Evolutionary conservation across 495 filamentous ascomycete genomes (phyloP).

Genomic region (Penicillium ochrochloron): DNA sequence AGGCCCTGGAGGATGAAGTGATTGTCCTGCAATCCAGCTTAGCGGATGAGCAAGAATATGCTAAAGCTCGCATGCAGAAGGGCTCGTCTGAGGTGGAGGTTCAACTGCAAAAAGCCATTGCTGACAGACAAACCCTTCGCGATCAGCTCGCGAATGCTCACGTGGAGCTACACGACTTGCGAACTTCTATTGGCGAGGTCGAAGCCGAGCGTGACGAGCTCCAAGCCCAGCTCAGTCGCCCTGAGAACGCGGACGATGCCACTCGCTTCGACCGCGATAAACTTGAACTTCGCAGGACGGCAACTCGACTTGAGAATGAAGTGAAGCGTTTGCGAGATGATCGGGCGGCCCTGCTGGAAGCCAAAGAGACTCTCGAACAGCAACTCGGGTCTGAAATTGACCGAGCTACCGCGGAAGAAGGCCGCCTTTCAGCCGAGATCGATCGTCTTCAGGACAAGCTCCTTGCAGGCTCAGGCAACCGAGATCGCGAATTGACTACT

Average conservation of each 20-base stretch:
- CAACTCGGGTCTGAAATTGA: conserved; percentile 61
- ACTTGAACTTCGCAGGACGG: conserved; percentile 62
- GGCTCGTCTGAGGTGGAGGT: conserved; percentile 51
- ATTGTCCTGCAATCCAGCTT: conserved; percentile 73
- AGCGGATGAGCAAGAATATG: conserved; percentile 74
- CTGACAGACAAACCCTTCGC: conserved; percentile 65
- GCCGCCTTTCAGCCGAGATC: conserved; percentile 61
- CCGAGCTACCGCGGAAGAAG: conserved; percentile 59
- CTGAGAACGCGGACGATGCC: conserved; percentile 55
- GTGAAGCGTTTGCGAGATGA: conserved; percentile 62
- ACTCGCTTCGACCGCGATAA: conserved; percentile 66
- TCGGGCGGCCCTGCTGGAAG: conserved; percentile 52
- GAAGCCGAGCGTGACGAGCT: conserved; percentile 70
- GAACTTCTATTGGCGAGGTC: conserved; percentile 53
- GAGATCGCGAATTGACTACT: conserved; percentile 55
- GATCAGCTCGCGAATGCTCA: conserved; percentile 66
- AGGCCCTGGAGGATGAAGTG: conserved; percentile 80
- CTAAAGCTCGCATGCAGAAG: conserved; percentile 57
- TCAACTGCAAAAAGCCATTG: conserved; percentile 53
- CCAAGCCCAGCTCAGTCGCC: conserved; percentile 56
- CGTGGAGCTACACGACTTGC: conserved; percentile 62
- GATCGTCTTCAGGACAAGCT: conserved; percentile 57
- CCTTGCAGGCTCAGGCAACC: conserved; percentile 43
- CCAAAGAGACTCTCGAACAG: conserved; percentile 56
- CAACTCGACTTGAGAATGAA: conserved; percentile 63